Evolutionary conservation across 2,329 filamentous ascomycete genomes (phyloP).

Genomic region (Diplodia corticola): DNA sequence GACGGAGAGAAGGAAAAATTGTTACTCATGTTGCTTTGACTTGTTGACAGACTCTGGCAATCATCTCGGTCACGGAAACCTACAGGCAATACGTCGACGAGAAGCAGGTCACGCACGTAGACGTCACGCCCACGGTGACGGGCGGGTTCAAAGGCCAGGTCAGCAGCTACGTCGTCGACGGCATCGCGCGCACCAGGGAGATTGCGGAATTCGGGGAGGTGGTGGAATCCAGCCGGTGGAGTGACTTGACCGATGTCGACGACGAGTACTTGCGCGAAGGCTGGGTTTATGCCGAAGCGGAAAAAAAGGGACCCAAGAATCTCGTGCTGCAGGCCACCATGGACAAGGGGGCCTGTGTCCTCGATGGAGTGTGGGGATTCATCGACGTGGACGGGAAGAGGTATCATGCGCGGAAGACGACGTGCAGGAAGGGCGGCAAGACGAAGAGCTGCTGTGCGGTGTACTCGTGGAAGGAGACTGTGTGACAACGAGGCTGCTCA

Average conservation of each 20-base stretch:
- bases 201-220: neutral
- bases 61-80: neutral
- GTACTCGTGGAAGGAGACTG: neutral
- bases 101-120: neutral
- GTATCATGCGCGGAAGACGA: neutral
- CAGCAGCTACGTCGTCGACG: neutral
- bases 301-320: neutral
- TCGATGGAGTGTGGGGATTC: conserved; percentile 3
- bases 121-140: neutral
- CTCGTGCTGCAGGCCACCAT: neutral
- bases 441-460: neutral
- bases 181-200: neutral
- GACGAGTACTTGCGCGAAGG: neutral
- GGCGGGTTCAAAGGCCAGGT: neutral
- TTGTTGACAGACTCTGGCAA: neutral
- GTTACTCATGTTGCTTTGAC: no score
- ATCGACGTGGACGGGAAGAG: neutral
- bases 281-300: neutral
- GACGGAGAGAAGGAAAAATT: neutral
- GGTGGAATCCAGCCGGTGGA: neutral
- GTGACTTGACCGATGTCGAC: neutral
- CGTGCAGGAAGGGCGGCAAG: neutral
- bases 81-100: neutral
- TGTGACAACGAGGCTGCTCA: neutral
- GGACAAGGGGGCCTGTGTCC: neutral